Percentiles rank a stretch among this genome's conserved stretches.
Evolutionary conservation across 2,329 filamentous ascomycete species (phyloP).

Genomic region (Purpureocillium takamizusanense): DNA sequence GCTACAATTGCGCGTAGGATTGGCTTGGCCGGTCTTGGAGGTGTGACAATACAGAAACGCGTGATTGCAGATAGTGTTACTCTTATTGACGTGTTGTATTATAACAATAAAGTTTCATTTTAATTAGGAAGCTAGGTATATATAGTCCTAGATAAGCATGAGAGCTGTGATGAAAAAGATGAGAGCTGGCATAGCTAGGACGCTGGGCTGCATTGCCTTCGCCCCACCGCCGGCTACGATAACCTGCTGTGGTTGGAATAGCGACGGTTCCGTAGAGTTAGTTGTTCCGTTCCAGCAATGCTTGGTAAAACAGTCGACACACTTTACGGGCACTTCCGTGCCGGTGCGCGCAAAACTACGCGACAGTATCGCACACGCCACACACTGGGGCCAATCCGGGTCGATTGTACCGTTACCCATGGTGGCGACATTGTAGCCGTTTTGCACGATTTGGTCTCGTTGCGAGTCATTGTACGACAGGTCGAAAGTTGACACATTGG

Average conservation of each 20-base stretch:
- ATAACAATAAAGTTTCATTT: too few relatives aligned
- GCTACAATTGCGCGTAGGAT: too few relatives aligned
- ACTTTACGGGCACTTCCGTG: conserved; percentile 56
- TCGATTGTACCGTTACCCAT: conserved; percentile 68
- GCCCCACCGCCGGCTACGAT: background rate
- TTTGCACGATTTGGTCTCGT: conserved; percentile 67
- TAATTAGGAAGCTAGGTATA: too few relatives aligned
- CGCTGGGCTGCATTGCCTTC: too few relatives aligned
- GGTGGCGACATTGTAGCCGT: conserved; percentile 72
- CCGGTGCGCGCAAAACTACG: conserved; percentile 60
- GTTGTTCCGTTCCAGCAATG: conserved; percentile 82
- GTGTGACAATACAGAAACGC: too few relatives aligned
- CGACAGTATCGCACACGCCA: conserved; percentile 70
- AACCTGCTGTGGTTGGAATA: background rate
- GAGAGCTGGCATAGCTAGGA: too few relatives aligned
- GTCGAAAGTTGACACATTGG: conserved; percentile 68
- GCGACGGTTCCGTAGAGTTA: conserved; percentile 2
- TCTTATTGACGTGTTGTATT: too few relatives aligned
- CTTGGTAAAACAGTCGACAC: conserved; percentile 59
- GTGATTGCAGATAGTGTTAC: too few relatives aligned
- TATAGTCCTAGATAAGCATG: too few relatives aligned
- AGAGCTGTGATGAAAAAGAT: too few relatives aligned
- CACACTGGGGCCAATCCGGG: conserved; percentile 63
- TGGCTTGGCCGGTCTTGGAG: too few relatives aligned
- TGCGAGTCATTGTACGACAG: conserved; percentile 51